These are phyloP conservation scores for Pseudisothecium myosuroides DNA, from an alignment of 225 moss, liverwort and hornwort genomes.

Conservation along the genomic window DNA sequence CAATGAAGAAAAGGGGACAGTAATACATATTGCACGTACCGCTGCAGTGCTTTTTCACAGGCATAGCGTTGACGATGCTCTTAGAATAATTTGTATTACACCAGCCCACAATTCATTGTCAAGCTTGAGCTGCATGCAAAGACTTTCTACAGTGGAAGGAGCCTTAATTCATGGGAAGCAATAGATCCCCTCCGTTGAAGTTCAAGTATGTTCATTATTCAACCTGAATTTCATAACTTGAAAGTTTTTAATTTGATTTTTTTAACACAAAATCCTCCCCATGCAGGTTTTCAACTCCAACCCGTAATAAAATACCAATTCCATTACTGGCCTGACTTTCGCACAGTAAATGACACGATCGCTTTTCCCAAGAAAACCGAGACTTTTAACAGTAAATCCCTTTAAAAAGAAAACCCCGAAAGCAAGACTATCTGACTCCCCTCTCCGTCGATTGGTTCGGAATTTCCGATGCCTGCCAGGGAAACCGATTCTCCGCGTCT, in stretches of 20 bases:
- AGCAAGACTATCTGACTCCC: background rate
- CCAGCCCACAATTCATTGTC: background rate
- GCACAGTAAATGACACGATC: background rate
- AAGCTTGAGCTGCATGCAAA: background rate
- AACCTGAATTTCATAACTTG: background rate
- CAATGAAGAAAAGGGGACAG: too few species aligned
- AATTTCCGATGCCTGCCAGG: background rate
- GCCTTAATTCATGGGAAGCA: background rate
- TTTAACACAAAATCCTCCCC: background rate
- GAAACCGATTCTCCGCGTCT: background rate
- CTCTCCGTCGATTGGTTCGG: background rate
- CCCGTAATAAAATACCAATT: background rate
- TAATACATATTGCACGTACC: too few species aligned
- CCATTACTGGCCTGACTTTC: background rate
- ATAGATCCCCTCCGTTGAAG: background rate
- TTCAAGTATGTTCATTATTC: background rate
- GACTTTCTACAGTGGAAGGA: background rate
- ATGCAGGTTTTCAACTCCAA: background rate
- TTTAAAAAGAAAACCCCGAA: background rate
- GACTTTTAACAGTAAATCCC: background rate
- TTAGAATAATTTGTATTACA: background rate
- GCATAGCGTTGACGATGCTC: too few species aligned
- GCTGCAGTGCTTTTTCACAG: too few species aligned
- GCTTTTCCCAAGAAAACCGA: background rate
- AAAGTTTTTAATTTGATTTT: background rate